Conservation (phyloP, 257 asterid species). For the Rehmannia glutinosa region DNA sequence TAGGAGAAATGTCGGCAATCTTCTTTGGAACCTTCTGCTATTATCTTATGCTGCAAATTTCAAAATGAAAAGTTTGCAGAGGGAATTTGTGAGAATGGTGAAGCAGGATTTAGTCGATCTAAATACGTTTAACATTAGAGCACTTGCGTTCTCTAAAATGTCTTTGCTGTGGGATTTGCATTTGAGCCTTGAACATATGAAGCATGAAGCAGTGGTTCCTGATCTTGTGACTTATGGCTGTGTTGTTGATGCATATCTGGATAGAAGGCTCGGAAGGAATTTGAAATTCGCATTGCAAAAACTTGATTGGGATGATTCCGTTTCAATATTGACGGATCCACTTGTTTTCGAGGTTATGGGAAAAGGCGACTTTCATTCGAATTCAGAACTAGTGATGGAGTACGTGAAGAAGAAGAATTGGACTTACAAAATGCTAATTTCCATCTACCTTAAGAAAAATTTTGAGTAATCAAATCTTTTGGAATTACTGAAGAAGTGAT, state of each 20-base stretch:
- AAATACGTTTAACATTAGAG: constrained; percentile 72
- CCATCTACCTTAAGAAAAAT: constrained; percentile 60
- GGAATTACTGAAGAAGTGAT: constrained; percentile 65
- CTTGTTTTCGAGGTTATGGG: constrained; percentile 81
- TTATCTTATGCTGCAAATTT: constrained; percentile 88
- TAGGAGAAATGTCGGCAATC: constrained; percentile 84
- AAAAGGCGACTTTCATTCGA: constrained; percentile 86
- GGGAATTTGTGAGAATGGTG: constrained; percentile 91
- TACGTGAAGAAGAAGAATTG: constrained; percentile 34
- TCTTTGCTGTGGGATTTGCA: constrained; percentile 86
- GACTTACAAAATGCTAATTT: constrained; percentile 63
- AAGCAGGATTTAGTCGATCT: constrained; percentile 65
- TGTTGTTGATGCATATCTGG: constrained; percentile 78
- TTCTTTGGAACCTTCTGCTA: constrained; percentile 82
- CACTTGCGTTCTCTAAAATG: constrained; percentile 88
- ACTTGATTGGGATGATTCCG: constrained; percentile 36
- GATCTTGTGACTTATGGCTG: constrained; percentile 94
- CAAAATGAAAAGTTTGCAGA: constrained; percentile 92
- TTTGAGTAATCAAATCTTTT: constrained; percentile 66
- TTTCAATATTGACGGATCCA: constrained; percentile 52
- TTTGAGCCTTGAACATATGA: constrained; percentile 90
- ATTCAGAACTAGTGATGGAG: constrained; percentile 59
- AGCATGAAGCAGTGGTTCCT: constrained; percentile 59
- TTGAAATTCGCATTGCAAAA: constrained; percentile 56
- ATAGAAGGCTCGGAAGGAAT: constrained; percentile 68